Percentiles rank a stretch among this genome's conserved stretches.
Evolutionary conservation across 345 rosid genomes (phyloP).

Genomic region (Triadica sebifera): DNA sequence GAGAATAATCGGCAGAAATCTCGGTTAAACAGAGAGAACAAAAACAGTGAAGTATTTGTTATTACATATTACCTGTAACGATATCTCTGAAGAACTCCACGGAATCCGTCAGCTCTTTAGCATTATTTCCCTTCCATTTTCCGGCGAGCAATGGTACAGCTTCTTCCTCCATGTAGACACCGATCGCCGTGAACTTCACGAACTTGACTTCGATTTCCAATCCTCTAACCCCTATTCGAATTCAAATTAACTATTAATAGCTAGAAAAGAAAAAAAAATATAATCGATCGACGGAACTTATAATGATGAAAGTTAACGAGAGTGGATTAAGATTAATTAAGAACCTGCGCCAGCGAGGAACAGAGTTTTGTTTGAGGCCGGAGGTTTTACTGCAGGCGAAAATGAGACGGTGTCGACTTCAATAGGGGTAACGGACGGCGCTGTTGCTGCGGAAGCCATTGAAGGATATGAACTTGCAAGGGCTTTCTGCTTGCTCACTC

Average conservation of each 20-base stretch:
- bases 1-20: background rate
- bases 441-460: background rate
- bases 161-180: conserved; percentile 61
- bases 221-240: conserved; percentile 61
- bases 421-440: conserved; percentile 32
- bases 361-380: conserved; percentile 49
- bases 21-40: background rate
- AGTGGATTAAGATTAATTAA: background rate
- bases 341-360: conserved; percentile 93
- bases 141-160: conserved; percentile 52
- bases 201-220: conserved; percentile 71
- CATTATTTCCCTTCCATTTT: conserved; percentile 68
- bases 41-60: background rate
- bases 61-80: conserved; percentile 57
- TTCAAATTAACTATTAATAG: background rate
- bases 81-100: conserved; percentile 71
- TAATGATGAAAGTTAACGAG: background rate
- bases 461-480: too few species aligned
- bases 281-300: too few species aligned
- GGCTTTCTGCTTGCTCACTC: too few species aligned
- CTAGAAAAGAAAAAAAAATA: background rate
- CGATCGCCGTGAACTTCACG: conserved; percentile 73
- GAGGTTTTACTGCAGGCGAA: conserved; percentile 59
- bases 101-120: conserved; percentile 54
- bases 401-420: conserved; percentile 51